phyloP scores from a whole-genome alignment of 345 rosid genomes.

The Lumnitzera littorea region DNA sequence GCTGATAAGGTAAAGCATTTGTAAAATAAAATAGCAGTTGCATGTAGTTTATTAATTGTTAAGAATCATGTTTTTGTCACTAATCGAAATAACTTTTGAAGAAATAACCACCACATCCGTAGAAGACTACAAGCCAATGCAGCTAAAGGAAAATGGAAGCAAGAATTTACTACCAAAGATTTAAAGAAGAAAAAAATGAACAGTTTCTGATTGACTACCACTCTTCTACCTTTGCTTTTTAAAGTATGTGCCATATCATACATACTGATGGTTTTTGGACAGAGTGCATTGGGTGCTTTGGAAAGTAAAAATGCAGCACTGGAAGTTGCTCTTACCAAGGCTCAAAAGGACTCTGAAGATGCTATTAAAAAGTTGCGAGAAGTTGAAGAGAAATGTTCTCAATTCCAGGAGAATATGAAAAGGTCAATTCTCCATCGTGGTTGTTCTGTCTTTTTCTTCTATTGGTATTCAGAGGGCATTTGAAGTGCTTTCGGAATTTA shows the following conservation, averaged over 20 bases:
- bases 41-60: too few species aligned
- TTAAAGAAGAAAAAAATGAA: too few species aligned
- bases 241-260: not conserved
- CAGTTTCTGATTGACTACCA: too few species aligned
- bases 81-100: too few species aligned
- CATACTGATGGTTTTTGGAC: constrained; percentile 5
- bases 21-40: too few species aligned
- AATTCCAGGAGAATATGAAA: constrained; percentile 57
- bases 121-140: too few species aligned
- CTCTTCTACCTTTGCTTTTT: too few species aligned
- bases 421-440: constrained; percentile 32
- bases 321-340: constrained; percentile 61
- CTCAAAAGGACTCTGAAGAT: constrained; percentile 43
- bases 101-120: too few species aligned
- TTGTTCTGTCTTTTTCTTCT: not conserved
- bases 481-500: not conserved
- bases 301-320: constrained; percentile 62
- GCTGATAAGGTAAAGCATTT: too few species aligned
- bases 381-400: constrained; percentile 59
- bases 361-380: constrained; percentile 50
- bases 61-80: too few species aligned
- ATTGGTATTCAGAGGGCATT: not conserved
- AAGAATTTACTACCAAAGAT: too few species aligned
- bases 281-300: constrained; percentile 57
- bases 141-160: too few species aligned